phyloP scores from a whole-genome alignment of 768 basidiomycete species.

The Russula sp. region DNA sequence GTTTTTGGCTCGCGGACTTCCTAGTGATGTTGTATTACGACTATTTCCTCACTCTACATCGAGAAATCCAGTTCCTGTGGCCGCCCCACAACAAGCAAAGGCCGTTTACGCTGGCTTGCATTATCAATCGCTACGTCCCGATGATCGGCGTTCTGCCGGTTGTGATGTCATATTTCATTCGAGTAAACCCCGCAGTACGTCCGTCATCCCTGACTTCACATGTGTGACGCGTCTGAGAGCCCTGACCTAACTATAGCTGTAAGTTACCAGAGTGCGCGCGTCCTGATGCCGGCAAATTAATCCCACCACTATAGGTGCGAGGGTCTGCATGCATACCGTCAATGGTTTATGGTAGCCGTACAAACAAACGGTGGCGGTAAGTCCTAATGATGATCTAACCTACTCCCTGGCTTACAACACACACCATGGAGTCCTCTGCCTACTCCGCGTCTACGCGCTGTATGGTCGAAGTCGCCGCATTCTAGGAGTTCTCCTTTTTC shows the following conservation, averaged over 20 bases:
- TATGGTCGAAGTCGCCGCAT: conserved; percentile 13
- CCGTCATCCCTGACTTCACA: not conserved
- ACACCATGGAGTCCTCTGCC: not conserved
- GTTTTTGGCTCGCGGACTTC: not conserved
- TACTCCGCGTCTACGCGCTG: conserved; percentile 17
- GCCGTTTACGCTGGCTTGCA: conserved; percentile 44
- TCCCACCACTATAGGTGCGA: conserved; percentile 6
- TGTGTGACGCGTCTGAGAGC: not conserved
- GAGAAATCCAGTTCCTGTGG: conserved; percentile 48
- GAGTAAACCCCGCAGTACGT: not conserved
- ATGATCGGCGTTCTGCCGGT: conserved; percentile 39
- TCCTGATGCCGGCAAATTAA: not conserved
- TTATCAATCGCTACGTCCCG: conserved; percentile 50
- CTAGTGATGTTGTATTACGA: conserved; percentile 37
- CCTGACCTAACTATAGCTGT: conserved; percentile 4
- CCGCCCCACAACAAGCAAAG: conserved; percentile 37
- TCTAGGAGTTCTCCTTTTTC: not conserved
- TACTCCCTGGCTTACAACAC: not conserved
- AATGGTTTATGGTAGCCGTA: not conserved
- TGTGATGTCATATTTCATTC: conserved; percentile 30
- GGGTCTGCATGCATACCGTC: conserved; percentile 1
- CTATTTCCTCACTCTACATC: conserved; percentile 34
- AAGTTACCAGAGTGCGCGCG: not conserved
- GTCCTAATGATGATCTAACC: not conserved
- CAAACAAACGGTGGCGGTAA: conserved; percentile 9